Evolutionary conservation across 2,329 filamentous ascomycete species (phyloP).

Genomic region (Colletotrichum tamarilloi): DNA sequence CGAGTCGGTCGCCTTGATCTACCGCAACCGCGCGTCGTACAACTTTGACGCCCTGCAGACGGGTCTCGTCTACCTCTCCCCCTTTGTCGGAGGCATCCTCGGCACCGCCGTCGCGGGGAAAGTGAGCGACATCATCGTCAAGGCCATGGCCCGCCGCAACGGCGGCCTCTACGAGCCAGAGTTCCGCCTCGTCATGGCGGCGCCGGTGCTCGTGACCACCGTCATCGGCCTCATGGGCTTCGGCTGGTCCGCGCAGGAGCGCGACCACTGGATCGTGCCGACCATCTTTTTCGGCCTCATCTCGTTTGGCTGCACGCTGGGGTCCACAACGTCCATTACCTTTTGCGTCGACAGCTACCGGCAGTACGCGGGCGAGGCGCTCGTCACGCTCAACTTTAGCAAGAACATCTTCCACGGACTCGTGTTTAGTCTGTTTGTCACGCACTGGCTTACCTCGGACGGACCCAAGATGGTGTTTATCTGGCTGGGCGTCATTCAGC

Average conservation of each 20-base stretch:
- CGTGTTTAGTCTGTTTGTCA: slow-evolving; percentile 89
- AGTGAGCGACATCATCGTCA: slow-evolving; percentile 86
- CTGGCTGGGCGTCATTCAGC: slow-evolving; percentile 86
- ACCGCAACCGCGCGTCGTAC: slow-evolving; percentile 75
- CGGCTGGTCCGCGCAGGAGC: slow-evolving; percentile 86
- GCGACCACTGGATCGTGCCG: slow-evolving; percentile 88
- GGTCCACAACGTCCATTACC: slow-evolving; percentile 90
- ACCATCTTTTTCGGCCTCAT: slow-evolving; percentile 93
- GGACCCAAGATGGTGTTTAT: slow-evolving; percentile 84
- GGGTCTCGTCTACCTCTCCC: slow-evolving; percentile 89
- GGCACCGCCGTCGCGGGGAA: slow-evolving; percentile 94
- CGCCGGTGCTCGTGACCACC: slow-evolving; percentile 82
- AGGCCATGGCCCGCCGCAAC: slow-evolving; percentile 83
- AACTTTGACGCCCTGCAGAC: slow-evolving; percentile 84
- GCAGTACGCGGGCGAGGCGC: slow-evolving; percentile 91
- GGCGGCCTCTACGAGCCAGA: slow-evolving; percentile 97
- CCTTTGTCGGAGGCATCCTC: slow-evolving; percentile 87
- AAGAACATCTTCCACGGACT: slow-evolving; percentile 95
- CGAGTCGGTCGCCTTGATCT: slow-evolving; percentile 86
- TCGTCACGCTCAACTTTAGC: slow-evolving; percentile 93
- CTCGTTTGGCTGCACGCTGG: slow-evolving; percentile 91
- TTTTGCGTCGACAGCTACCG: slow-evolving; percentile 95
- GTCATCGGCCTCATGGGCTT: slow-evolving; percentile 92
- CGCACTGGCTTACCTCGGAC: slow-evolving; percentile 80
- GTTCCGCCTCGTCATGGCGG: slow-evolving; percentile 88